Percentiles rank a stretch among this genome's conserved stretches.
Conservation (phyloP, 179 eudicot species). For the Beta corolliflora region DNA sequence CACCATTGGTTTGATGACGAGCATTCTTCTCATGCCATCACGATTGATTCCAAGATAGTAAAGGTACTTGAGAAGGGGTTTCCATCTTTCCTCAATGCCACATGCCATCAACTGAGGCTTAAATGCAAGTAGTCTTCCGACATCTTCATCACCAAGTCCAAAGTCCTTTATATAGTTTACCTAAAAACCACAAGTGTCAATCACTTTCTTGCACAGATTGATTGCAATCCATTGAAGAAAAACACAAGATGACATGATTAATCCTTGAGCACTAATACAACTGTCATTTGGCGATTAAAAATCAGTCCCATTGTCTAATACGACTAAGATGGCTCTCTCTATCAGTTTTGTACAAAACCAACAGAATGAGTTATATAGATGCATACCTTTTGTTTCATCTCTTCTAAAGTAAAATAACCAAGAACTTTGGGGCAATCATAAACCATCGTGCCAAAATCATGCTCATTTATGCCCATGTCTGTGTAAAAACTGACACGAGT, state of each 20-base stretch:
- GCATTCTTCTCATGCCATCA: constrained; percentile 88
- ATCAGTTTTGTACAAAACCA: not conserved
- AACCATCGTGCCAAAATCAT: constrained; percentile 97
- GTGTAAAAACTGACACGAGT: constrained; percentile 63
- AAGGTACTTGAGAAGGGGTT: constrained; percentile 82
- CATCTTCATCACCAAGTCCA: constrained; percentile 75
- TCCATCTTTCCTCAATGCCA: constrained; percentile 88
- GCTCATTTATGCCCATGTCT: constrained; percentile 83
- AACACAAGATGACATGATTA: not conserved
- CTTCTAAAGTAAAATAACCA: constrained; percentile 74
- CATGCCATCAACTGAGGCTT: constrained; percentile 89
- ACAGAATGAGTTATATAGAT: not conserved
- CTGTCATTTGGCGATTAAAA: not conserved
- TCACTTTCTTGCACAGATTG: constrained; percentile 24
- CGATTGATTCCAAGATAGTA: constrained; percentile 82
- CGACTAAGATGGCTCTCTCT: not conserved
- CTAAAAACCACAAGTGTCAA: constrained; percentile 44
- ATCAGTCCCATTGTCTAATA: not conserved
- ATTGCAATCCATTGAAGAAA: constrained; percentile 11
- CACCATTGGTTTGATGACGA: constrained; percentile 73
- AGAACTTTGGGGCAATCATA: constrained; percentile 86
- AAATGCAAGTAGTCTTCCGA: constrained; percentile 77
- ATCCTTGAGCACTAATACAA: not conserved
- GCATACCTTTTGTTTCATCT: constrained; percentile 84
- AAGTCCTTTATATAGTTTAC: constrained; percentile 80